These are phyloP conservation scores for Dispira simplex DNA, from an alignment of 192 early-diverging fungal species.

Conservation along the genomic window DNA sequence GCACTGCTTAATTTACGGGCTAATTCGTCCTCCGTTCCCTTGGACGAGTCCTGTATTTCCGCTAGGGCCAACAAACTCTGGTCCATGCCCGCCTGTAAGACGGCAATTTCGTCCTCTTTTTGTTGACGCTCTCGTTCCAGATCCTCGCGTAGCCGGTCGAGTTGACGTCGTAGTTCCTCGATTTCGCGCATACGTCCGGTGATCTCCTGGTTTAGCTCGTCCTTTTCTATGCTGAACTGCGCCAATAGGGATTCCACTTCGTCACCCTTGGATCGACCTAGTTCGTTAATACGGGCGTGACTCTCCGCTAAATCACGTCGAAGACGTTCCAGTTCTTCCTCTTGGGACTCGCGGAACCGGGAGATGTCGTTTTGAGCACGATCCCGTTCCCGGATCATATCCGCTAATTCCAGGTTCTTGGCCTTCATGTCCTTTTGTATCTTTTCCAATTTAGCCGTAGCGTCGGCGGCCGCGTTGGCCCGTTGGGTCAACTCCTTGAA, in stretches of 20 bases:
- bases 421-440: conserved; percentile 52
- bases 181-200: conserved; percentile 19
- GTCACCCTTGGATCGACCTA: conserved; percentile 60
- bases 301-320: conserved; percentile 66
- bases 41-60: conserved; percentile 40
- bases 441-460: conserved; percentile 65
- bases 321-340: conserved; percentile 67
- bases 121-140: conserved; percentile 19
- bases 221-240: conserved; percentile 72
- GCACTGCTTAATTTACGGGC: conserved; percentile 50
- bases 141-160: conserved; percentile 23
- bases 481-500: conserved; percentile 73
- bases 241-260: conserved; percentile 70
- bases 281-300: conserved; percentile 56
- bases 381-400: conserved; percentile 87
- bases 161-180: conserved; percentile 22
- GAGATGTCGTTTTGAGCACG: conserved; percentile 66
- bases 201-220: conserved; percentile 52
- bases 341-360: conserved; percentile 60
- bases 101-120: conserved; percentile 68
- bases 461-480: conserved; percentile 74
- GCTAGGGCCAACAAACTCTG: conserved; percentile 60
- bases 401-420: conserved; percentile 65
- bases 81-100: conserved; percentile 67
- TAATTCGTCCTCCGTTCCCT: conserved; percentile 30